Conservation (phyloP, 129 eudicot genomes). For the Ambrosia trifida region DNA sequence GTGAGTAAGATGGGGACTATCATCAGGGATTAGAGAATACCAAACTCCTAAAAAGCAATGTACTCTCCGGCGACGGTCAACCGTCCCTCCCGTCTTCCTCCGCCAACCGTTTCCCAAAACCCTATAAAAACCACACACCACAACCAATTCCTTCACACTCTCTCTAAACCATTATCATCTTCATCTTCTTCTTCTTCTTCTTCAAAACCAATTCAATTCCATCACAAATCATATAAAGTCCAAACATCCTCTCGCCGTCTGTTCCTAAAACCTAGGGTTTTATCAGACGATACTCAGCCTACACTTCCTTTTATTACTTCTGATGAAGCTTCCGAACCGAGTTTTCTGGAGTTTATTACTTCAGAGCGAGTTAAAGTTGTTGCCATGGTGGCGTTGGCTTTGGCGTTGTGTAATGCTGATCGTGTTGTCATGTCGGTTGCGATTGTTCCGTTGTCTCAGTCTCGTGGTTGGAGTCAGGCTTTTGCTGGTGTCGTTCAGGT, state of each 20-base stretch:
- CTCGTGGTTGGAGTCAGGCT: conserved; percentile 79
- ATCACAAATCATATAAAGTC: background rate
- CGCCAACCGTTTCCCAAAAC: conserved; percentile 22
- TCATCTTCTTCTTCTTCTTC: conserved; percentile 1
- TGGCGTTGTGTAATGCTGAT: conserved; percentile 93
- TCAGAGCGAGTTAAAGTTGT: conserved; percentile 98
- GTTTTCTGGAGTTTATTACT: conserved; percentile 75
- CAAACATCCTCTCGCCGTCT: conserved; percentile 8
- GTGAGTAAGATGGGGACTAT: background rate
- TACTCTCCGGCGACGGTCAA: conserved; percentile 44
- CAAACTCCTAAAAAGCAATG: conserved; percentile 25
- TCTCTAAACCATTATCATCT: conserved; percentile 18
- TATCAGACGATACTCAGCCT: conserved; percentile 44
- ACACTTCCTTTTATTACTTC: conserved; percentile 21
- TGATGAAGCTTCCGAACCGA: conserved; percentile 37
- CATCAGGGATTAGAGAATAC: background rate
- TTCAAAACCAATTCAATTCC: conserved; percentile 13
- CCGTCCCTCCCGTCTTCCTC: conserved; percentile 24
- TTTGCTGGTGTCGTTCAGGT: conserved; percentile 99
- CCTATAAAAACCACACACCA: conserved; percentile 25
- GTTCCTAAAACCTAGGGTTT: conserved; percentile 42
- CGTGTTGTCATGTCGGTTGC: conserved; percentile 99
- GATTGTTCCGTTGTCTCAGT: conserved; percentile 73
- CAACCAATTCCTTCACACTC: conserved; percentile 12
- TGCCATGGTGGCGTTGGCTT: conserved; percentile 86